Conservation (phyloP, 768 basidiomycete genomes). For the Hygrophoropsis aurantiaca region DNA sequence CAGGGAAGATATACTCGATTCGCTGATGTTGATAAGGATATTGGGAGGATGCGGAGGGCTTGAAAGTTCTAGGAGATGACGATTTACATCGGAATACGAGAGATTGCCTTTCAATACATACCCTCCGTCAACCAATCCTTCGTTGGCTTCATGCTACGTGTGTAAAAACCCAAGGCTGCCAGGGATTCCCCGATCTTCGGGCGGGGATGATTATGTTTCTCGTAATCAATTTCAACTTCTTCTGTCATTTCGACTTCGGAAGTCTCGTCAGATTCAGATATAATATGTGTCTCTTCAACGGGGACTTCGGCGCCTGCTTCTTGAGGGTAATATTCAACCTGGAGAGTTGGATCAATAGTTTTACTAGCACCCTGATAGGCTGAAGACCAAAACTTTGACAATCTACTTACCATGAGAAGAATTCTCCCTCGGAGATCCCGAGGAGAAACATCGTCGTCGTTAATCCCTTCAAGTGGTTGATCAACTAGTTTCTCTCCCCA, state of each 20-base stretch:
- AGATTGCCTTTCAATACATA: conserved; percentile 16
- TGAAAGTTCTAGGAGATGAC: conserved; percentile 9
- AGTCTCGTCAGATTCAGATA: conserved; percentile 17
- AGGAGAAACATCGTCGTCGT: conserved; percentile 41
- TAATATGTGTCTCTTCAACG: neutral
- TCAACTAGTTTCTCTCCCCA: conserved; percentile 56
- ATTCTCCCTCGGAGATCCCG: conserved; percentile 51
- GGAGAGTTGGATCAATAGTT: too few relatives aligned
- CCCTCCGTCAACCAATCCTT: conserved; percentile 49
- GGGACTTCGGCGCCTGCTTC: conserved; percentile 2
- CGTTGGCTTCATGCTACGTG: conserved; percentile 60
- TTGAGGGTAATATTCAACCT: conserved; percentile 59
- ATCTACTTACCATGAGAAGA: conserved; percentile 49
- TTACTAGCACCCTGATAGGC: too few relatives aligned
- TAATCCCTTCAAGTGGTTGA: conserved; percentile 31
- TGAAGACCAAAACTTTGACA: neutral
- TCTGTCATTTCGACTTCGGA: conserved; percentile 12
- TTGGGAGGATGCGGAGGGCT: conserved; percentile 32
- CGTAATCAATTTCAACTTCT: conserved; percentile 2
- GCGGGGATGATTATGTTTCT: neutral
- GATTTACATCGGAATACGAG: too few relatives aligned
- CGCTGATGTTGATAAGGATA: conserved; percentile 62
- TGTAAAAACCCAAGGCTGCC: conserved; percentile 57
- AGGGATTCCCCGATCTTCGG: conserved; percentile 50
- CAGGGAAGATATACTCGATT: conserved; percentile 43